A percentile compares a stretch with the other conserved stretches of the same genome.
phyloP scores from a whole-genome alignment of 1,139 yeast genomes.

The Suhomyces terraborum region DNA sequence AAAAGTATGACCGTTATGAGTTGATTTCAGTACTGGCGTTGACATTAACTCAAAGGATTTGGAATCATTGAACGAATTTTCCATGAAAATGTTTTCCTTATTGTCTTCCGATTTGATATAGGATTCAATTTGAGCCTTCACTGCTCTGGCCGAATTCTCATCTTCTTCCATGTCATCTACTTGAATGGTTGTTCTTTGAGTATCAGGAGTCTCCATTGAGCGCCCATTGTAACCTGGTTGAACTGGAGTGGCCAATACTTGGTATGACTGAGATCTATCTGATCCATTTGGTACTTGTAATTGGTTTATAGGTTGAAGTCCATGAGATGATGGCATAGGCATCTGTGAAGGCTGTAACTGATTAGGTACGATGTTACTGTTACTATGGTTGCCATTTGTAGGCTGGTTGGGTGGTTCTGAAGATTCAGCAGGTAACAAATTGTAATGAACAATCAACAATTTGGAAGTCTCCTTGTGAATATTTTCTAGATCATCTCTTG shows the following conservation, averaged over 20 bases:
- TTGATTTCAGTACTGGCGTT: slow-evolving; percentile 31
- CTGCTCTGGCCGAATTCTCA: slow-evolving; percentile 29
- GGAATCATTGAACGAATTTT: slow-evolving; percentile 18
- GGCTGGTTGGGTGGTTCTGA: slow-evolving; percentile 8
- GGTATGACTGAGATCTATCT: slow-evolving; percentile 10
- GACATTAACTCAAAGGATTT: slow-evolving; percentile 30
- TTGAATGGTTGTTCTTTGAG: slow-evolving; percentile 49
- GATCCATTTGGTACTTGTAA: slow-evolving; percentile 5
- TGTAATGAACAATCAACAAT: slow-evolving; percentile 29
- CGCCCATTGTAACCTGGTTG: slow-evolving; percentile 27
- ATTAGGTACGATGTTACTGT: not conserved
- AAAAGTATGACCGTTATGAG: slow-evolving; percentile 5
- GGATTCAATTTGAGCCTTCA: slow-evolving; percentile 36
- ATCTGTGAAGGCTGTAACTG: slow-evolving; percentile 14
- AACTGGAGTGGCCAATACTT: slow-evolving; percentile 41
- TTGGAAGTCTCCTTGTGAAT: slow-evolving; percentile 45
- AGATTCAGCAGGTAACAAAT: slow-evolving; percentile 22
- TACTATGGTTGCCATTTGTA: slow-evolving; percentile 7
- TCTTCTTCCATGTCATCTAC: slow-evolving; percentile 42
- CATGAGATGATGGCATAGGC: slow-evolving; percentile 1
- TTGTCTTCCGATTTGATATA: slow-evolving; percentile 38
- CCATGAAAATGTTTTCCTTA: slow-evolving; percentile 47
- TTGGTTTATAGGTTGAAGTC: not conserved
- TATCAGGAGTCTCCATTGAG: slow-evolving; percentile 46
- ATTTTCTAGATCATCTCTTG: slow-evolving; percentile 49